Percentiles rank a stretch among this genome's conserved stretches.
phyloP scores from a whole-genome alignment of 2,329 filamentous ascomycete genomes.

The Pseudogymnoascus sp. region DNA sequence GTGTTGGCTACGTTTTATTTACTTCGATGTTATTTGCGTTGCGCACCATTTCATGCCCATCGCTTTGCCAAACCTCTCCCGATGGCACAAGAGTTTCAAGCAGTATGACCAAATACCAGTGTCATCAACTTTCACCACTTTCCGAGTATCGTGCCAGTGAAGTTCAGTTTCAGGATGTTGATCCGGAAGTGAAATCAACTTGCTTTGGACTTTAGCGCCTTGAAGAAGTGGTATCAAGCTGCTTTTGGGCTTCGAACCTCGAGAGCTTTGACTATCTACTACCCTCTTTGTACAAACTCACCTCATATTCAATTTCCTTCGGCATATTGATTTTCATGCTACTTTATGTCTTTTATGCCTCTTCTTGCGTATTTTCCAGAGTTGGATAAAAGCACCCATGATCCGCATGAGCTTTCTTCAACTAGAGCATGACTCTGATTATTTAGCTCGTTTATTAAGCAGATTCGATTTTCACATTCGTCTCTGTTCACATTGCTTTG shows the following conservation, averaged over 20 bases:
- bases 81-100: background rate
- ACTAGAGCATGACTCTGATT: background rate
- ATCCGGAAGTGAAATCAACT: background rate
- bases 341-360: background rate
- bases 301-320: background rate
- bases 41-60: background rate
- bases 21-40: background rate
- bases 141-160: background rate
- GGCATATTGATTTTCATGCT: background rate
- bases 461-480: too few species aligned
- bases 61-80: background rate
- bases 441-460: background rate
- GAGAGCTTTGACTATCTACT: background rate
- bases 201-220: background rate
- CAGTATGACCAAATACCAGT: background rate
- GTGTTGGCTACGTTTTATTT: background rate
- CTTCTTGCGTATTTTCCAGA: background rate
- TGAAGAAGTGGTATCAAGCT: background rate
- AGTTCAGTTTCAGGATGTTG: background rate
- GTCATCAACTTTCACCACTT: background rate
- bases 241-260: background rate
- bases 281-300: background rate
- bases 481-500: background rate
- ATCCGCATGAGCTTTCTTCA: too few species aligned
- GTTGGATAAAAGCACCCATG: background rate